A percentile compares a stretch with the other conserved stretches of the same genome.
Conservation (phyloP, 345 rosid species). For the Camelina neglecta region DNA sequence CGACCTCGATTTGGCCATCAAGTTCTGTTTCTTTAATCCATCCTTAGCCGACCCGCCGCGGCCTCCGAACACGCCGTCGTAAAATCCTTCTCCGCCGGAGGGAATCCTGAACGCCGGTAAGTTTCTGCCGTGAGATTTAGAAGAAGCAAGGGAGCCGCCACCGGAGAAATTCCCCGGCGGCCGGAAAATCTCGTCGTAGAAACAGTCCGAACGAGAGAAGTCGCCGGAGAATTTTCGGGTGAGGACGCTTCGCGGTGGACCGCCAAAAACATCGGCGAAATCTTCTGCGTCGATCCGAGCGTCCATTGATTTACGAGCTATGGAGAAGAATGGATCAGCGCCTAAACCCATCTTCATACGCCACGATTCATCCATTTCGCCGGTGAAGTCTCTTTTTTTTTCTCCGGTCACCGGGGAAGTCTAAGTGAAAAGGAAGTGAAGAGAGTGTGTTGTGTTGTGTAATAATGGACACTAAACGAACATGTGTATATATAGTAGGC, state of each 20-base stretch:
- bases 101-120: slow-evolving; percentile 79
- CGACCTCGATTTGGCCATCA: slow-evolving; percentile 49
- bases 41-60: slow-evolving; percentile 54
- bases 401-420: slow-evolving; percentile 5
- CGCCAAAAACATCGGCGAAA: slow-evolving; percentile 90
- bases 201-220: slow-evolving; percentile 51
- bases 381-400: neutral
- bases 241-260: slow-evolving; percentile 78
- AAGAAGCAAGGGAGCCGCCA: slow-evolving; percentile 28
- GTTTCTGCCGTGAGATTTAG: slow-evolving; percentile 55
- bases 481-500: slow-evolving; percentile 22
- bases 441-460: slow-evolving; percentile 6
- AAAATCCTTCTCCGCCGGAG: slow-evolving; percentile 56
- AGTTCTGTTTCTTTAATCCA: slow-evolving; percentile 51
- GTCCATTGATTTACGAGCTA: slow-evolving; percentile 56
- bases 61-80: slow-evolving; percentile 64
- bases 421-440: neutral
- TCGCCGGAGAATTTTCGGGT: slow-evolving; percentile 69
- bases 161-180: slow-evolving; percentile 46
- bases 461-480: slow-evolving; percentile 32
- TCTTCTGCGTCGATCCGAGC: slow-evolving; percentile 56
- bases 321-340: slow-evolving; percentile 48
- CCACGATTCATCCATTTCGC: slow-evolving; percentile 87
- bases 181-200: slow-evolving; percentile 77
- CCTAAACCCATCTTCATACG: slow-evolving; percentile 70